Conservation (phyloP, 306 rosid species). For the Rubus idaeus region DNA sequence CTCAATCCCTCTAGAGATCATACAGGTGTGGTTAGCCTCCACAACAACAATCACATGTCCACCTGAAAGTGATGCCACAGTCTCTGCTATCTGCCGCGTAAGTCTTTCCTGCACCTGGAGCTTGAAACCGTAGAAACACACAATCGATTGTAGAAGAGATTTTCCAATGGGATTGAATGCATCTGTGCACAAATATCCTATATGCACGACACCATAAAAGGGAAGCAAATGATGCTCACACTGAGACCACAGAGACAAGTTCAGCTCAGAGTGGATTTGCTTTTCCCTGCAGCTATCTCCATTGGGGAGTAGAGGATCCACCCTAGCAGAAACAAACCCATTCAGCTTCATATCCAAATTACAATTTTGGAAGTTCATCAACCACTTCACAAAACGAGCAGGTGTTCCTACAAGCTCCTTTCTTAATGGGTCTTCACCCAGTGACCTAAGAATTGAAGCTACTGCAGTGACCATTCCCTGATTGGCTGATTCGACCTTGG, state of each 20-base stretch:
- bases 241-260: slow-evolving; percentile 82
- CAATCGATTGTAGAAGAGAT: slow-evolving; percentile 68
- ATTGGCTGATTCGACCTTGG: slow-evolving; percentile 39
- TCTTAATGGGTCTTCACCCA: slow-evolving; percentile 91
- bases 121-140: slow-evolving; percentile 86
- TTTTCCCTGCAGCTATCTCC: slow-evolving; percentile 36
- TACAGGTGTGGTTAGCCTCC: slow-evolving; percentile 95
- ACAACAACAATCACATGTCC: slow-evolving; percentile 85
- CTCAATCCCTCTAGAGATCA: slow-evolving; percentile 93
- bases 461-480: slow-evolving; percentile 65
- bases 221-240: slow-evolving; percentile 98
- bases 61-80: slow-evolving; percentile 63
- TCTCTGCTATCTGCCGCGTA: slow-evolving; percentile 94
- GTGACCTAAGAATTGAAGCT: slow-evolving; percentile 65
- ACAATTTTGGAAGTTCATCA: slow-evolving; percentile 64
- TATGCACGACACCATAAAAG: slow-evolving; percentile 84
- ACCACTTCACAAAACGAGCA: slow-evolving; percentile 73
- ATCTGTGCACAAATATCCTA: slow-evolving; percentile 55
- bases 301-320: slow-evolving; percentile 28
- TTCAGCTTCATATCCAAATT: slow-evolving; percentile 69
- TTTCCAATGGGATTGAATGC: slow-evolving; percentile 56
- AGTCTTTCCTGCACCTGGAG: slow-evolving; percentile 98
- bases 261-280: slow-evolving; percentile 50
- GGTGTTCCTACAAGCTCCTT: slow-evolving; percentile 85
- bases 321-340: slow-evolving; percentile 43